Conservation (phyloP, 495 filamentous ascomycete genomes). For the Clohesyomyces aquaticus region DNA sequence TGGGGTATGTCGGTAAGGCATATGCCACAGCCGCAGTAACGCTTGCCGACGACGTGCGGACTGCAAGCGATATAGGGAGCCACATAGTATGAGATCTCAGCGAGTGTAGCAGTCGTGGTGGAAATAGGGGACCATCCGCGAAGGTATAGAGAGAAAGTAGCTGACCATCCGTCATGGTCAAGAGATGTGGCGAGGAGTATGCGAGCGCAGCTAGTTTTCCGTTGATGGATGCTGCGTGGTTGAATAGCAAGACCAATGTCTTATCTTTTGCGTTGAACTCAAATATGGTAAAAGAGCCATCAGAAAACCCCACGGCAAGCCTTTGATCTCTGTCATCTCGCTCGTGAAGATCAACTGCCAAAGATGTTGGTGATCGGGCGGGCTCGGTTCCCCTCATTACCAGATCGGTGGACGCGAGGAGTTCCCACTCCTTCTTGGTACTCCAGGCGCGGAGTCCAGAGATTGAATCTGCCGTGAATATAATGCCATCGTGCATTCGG, state of each 20-base stretch:
- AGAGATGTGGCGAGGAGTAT: constrained; percentile 71
- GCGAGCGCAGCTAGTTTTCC: constrained; percentile 77
- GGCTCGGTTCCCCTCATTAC: background rate
- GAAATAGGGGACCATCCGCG: constrained; percentile 31
- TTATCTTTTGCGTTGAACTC: constrained; percentile 54
- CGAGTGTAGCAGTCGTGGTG: constrained; percentile 72
- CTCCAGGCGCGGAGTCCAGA: constrained; percentile 79
- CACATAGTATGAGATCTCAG: constrained; percentile 80
- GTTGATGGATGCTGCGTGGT: constrained; percentile 58
- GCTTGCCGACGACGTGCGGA: constrained; percentile 62
- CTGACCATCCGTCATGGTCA: constrained; percentile 75
- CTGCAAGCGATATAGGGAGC: constrained; percentile 76
- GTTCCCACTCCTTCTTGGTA: constrained; percentile 59
- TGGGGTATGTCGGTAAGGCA: constrained; percentile 65
- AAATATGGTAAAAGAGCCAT: constrained; percentile 76
- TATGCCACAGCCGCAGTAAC: constrained; percentile 86
- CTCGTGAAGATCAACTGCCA: constrained; percentile 61
- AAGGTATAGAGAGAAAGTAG: constrained; percentile 76
- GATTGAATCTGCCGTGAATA: constrained; percentile 73
- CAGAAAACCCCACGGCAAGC: constrained; percentile 73
- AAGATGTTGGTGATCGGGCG: constrained; percentile 60
- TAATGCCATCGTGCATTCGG: constrained; percentile 71
- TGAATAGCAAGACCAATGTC: constrained; percentile 55
- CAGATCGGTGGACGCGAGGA: constrained; percentile 46
- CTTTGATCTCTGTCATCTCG: constrained; percentile 49